These are phyloP conservation scores for Exophiala oligosperma DNA, from an alignment of 2,329 filamentous ascomycete genomes.

Conservation along the genomic window DNA sequence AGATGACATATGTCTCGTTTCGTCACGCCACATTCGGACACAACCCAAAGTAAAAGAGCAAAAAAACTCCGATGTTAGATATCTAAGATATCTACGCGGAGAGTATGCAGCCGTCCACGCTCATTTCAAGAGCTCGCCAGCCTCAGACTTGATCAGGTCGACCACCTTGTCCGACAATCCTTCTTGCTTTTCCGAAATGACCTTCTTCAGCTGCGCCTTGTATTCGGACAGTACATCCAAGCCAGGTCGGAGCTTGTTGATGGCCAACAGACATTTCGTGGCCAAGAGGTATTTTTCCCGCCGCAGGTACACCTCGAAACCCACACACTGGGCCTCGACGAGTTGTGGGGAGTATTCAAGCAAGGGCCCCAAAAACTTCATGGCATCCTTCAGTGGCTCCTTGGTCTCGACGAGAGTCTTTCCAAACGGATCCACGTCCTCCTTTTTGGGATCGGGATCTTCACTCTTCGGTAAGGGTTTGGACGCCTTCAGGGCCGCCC, in stretches of 20 bases:
- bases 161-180: constrained; percentile 63
- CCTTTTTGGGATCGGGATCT: constrained; percentile 70
- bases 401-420: constrained; percentile 75
- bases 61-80: no score
- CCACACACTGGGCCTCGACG: constrained; percentile 77
- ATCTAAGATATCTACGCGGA: no score
- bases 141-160: constrained; percentile 18
- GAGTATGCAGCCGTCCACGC: no score
- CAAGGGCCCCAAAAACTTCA: constrained; percentile 80
- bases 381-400: constrained; percentile 79
- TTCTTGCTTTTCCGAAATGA: constrained; percentile 56
- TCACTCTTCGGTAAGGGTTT: constrained; percentile 59
- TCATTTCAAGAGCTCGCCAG: constrained; percentile 12
- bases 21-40: no score
- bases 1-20: no score
- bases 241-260: constrained; percentile 66
- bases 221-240: constrained; percentile 77
- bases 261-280: constrained; percentile 77
- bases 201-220: constrained; percentile 66
- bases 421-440: constrained; percentile 85
- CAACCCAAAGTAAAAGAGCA: no score
- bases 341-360: constrained; percentile 80
- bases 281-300: constrained; percentile 89
- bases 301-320: constrained; percentile 86
- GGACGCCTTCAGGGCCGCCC: constrained; percentile 77